Base-by-base conservation (phyloP, 306 rosid genomes). In the Astragalus membranaceus region DNA sequence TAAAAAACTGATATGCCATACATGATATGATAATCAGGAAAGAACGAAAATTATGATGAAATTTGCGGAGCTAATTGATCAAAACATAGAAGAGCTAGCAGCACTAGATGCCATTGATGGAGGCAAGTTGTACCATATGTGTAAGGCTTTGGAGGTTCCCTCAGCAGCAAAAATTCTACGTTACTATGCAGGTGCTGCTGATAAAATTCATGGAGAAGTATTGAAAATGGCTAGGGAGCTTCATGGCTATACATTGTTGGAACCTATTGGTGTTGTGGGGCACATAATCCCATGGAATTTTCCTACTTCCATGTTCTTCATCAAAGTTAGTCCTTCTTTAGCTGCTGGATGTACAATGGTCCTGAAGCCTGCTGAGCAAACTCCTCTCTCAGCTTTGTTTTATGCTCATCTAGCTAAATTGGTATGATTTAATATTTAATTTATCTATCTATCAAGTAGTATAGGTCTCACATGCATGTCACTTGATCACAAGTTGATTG, bases 151-250 rank as follows among this genome's bases (percentile, higher is more conserved):
- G 1, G 98, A 86, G 46, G 80, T 92, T 55, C 98, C 98, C 0
- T 1, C 6, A 0, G 78, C 69, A 5, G 85, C 89, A 42, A 56
- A 73, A 0, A 33, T 10, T 0, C 30, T 92, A 1, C 90, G 95
- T 33, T 89, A 89, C 85, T 89, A 86, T 53, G 98, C 96, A 0
- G 96, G 98, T 10, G 92, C 98, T 11, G 98, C 98, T 7, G 98
- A 92, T 68, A 92, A 92, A 75, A 74, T 89, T 56, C 96, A 87
- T 4, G 98, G 98, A 4, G 66, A 84, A 9, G 89, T 84, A 0
- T 67, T 92, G 17, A 92, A 92, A 61, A 70, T 76, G 83, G 35
- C 92, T 0, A 66, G 72, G 0, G 67, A 82, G 49, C 58, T 84
- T 11, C 96, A 92, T 4, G 98, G 77, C 0, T 89, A 87, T 37